Conservation (phyloP, 345 rosid species). For the Eucalyptus sideroxylon region DNA sequence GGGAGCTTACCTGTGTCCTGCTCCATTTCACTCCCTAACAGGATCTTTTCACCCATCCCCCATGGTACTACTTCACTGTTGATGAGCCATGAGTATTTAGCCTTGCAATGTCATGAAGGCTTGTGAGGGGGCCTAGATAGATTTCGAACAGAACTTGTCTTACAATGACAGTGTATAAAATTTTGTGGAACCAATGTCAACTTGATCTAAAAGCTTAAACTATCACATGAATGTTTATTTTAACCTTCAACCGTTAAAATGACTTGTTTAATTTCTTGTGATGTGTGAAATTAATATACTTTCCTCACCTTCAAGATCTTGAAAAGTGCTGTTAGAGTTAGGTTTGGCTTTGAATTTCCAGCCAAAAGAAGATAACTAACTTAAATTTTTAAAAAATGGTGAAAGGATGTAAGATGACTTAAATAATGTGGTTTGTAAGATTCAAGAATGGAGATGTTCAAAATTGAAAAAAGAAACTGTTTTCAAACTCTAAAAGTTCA, state of each 20-base stretch:
- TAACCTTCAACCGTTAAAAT: neutral
- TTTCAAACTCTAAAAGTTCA: too few species aligned
- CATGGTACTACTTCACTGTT: neutral
- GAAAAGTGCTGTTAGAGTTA: neutral
- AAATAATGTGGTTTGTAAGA: too few species aligned
- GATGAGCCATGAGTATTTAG: neutral
- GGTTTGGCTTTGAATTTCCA: neutral
- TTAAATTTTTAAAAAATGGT: too few species aligned
- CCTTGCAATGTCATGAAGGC: neutral
- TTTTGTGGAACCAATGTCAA: neutral
- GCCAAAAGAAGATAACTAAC: neutral
- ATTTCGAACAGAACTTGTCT: neutral
- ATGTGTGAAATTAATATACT: neutral
- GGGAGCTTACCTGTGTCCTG: neutral
- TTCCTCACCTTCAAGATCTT: neutral
- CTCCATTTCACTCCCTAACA: neutral
- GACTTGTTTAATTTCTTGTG: neutral
- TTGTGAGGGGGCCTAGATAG: neutral
- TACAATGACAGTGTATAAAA: neutral
- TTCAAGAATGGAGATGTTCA: too few species aligned
- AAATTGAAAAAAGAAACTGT: too few species aligned
- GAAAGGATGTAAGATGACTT: too few species aligned
- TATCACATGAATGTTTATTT: neutral
- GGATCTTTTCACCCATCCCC: neutral
- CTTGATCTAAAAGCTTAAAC: neutral